Base-by-base conservation (phyloP, 805 yeast genomes). In the Gaillardinia entomophila region DNA sequence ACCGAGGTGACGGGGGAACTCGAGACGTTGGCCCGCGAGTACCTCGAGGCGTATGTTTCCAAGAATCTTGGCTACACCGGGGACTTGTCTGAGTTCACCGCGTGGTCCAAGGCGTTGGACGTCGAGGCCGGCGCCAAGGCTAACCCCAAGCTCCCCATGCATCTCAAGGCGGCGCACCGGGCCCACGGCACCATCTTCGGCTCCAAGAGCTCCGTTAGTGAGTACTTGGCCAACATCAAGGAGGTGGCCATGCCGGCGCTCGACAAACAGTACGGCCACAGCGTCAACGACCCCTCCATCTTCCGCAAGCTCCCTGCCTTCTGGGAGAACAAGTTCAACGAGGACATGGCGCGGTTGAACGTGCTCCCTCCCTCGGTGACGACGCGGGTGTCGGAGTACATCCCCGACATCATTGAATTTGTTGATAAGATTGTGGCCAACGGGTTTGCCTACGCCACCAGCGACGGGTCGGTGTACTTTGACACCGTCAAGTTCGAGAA, bases 391-490 rank as follows among this genome's bases (percentile, higher is more conserved):
- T 83, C 96, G 3, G 98, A 92, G 57, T 90, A 87, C 51, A 79
- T 90, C 27, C 97, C 97, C 2, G 96, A 92, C 51, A 89, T 92
- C 56, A 75, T 90, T 26, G 73, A 61, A 12, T 90, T 79, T 57
- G 95, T 92, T 13, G 71, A 76, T 42, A 68, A 66, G 45, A 89
- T 92, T 51, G 76, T 90, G 27, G 57, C 51, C 3, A 83, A 82
- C 46, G 96, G 96, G 1, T 90, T 71, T 57, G 98, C 90, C 2
- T 89, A 89, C 52, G 63, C 77, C 3, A 79, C 96, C 2, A 60
- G 57, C 4, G 96, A 89, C 51, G 97, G 97, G 0, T 83, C 95
- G 7, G 98, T 92, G n/a, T 92, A 92, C 60, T 92, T 92, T 56
- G 94, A 92, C 60, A 89, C 97, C 10, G 73, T 65, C 6, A 74